Percentiles rank a stretch among this genome's conserved stretches.
Conservation (phyloP, 208 protist genomes). For the Trichomonas tenax region DNA sequence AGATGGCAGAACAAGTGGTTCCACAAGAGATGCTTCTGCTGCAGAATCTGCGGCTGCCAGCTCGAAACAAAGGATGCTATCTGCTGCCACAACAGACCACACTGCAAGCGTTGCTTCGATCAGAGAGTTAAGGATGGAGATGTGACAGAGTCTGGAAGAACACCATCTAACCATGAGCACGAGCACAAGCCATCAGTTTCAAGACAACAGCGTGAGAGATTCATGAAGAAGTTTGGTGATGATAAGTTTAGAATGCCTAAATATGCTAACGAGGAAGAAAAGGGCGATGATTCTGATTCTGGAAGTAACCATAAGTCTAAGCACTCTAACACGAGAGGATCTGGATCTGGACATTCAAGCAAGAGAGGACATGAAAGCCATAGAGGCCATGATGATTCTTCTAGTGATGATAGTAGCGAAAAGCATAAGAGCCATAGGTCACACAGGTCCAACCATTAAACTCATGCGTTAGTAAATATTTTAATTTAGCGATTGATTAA, state of each 20-base stretch:
- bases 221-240: not conserved
- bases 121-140: not conserved
- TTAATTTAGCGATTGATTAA: too few relatives aligned
- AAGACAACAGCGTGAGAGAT: not conserved
- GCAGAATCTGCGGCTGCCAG: not conserved
- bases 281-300: not conserved
- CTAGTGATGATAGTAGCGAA: not conserved
- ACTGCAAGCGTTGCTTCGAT: not conserved
- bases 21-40: not conserved
- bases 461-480: too few relatives aligned
- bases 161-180: not conserved
- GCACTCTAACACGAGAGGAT: not conserved
- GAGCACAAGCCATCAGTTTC: not conserved
- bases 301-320: not conserved
- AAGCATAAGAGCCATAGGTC: not conserved
- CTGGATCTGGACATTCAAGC: not conserved
- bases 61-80: not conserved
- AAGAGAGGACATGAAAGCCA: not conserved
- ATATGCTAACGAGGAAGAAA: not conserved
- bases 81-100: not conserved
- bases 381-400: not conserved
- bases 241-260: not conserved
- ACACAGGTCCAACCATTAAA: too few relatives aligned
- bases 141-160: not conserved
- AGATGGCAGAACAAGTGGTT: not conserved